Evolutionary conservation across 1,139 yeast genomes (phyloP).

Genomic region (Magnusiomyces sp.): DNA sequence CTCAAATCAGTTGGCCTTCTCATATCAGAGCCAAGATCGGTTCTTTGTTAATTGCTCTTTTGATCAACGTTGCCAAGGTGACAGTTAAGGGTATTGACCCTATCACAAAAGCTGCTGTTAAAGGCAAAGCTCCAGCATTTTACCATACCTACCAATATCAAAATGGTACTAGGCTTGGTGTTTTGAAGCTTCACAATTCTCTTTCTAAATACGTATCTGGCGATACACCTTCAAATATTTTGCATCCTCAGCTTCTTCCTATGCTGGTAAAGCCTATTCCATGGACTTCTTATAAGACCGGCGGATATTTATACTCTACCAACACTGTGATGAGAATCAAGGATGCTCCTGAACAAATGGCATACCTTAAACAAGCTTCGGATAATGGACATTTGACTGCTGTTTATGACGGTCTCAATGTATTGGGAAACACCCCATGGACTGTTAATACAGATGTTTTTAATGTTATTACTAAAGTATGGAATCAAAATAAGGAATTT

Average conservation of each 20-base stretch:
- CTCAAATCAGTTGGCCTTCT: slow-evolving; percentile 50
- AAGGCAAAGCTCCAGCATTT: slow-evolving; percentile 82
- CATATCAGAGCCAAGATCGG: slow-evolving; percentile 73
- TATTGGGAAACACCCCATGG: slow-evolving; percentile 87
- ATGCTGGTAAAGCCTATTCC: slow-evolving; percentile 86
- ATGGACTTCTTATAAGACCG: slow-evolving; percentile 74
- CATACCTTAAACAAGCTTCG: slow-evolving; percentile 80
- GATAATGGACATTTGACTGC: slow-evolving; percentile 54
- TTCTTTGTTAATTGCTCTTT: slow-evolving; percentile 62
- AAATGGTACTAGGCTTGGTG: slow-evolving; percentile 74
- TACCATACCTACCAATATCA: slow-evolving; percentile 79
- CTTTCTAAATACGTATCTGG: slow-evolving; percentile 60
- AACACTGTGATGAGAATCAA: slow-evolving; percentile 63
- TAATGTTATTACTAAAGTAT: slow-evolving; percentile 59
- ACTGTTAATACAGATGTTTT: slow-evolving; percentile 71
- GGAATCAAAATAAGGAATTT: slow-evolving; percentile 80
- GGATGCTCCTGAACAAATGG: slow-evolving; percentile 83
- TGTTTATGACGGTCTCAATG: slow-evolving; percentile 78
- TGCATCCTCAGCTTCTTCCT: slow-evolving; percentile 86
- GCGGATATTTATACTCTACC: slow-evolving; percentile 70
- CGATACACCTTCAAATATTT: slow-evolving; percentile 54
- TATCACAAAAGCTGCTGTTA: slow-evolving; percentile 52
- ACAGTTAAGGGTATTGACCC: slow-evolving; percentile 75
- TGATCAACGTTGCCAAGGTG: slow-evolving; percentile 76
- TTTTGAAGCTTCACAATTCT: slow-evolving; percentile 64